Evolutionary conservation across 2,329 filamentous ascomycete species (phyloP).

Genomic region (Cercospora sojina): DNA sequence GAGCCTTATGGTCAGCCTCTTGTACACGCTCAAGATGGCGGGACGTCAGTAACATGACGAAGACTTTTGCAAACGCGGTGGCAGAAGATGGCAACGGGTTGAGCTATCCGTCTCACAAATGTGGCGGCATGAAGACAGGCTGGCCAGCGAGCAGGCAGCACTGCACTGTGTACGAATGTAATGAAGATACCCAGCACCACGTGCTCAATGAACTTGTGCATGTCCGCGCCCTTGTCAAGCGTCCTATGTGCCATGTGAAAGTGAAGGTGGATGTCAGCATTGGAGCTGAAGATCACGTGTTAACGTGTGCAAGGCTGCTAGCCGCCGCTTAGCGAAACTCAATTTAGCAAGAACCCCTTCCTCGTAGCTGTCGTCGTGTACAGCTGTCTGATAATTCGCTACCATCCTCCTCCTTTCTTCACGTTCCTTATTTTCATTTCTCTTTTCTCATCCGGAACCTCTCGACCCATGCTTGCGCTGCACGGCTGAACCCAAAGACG

Average conservation of each 20-base stretch:
- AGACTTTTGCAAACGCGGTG: neutral
- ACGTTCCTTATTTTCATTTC: slow-evolving; percentile 1
- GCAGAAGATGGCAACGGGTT: neutral
- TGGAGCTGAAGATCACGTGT: neutral
- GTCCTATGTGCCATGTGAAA: neutral
- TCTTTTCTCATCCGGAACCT: neutral
- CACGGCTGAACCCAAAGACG: neutral
- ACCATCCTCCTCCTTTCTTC: slow-evolving; percentile 14
- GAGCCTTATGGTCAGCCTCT: slow-evolving; percentile 27
- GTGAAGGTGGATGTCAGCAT: neutral
- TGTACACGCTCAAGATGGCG: slow-evolving; percentile 32
- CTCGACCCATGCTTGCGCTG: neutral
- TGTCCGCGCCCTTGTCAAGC: neutral
- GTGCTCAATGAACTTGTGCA: neutral
- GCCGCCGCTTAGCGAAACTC: neutral
- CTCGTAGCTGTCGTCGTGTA: neutral
- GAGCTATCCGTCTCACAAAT: neutral
- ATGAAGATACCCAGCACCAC: slow-evolving; percentile 5
- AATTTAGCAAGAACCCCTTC: neutral
- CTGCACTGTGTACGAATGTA: neutral
- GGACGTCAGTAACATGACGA: neutral
- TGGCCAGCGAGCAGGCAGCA: neutral
- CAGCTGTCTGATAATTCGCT: slow-evolving; percentile 9
- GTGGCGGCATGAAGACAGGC: neutral
- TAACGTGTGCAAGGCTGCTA: neutral